These are phyloP conservation scores for Syzygium aromaticum DNA, from an alignment of 345 rosid species.

Conservation along the genomic window DNA sequence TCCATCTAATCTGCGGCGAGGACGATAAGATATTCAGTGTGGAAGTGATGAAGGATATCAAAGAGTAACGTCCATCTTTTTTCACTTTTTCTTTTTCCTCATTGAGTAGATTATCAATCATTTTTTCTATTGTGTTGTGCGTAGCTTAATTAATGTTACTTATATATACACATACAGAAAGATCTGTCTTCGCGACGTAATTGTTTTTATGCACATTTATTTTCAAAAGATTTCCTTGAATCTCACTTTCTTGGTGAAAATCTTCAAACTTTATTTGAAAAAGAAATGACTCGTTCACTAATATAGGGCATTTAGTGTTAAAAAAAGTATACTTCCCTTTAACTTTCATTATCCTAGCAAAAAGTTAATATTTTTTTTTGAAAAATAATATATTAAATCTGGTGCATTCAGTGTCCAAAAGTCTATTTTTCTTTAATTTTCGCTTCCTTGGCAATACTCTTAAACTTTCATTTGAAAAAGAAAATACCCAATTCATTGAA, in stretches of 20 bases:
- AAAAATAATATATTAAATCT: neutral
- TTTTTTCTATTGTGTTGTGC: neutral
- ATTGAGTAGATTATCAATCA: neutral
- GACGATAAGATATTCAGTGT: slow-evolving; percentile 14
- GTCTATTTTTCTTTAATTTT: neutral
- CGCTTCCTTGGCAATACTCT: neutral
- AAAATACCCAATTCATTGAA: neutral
- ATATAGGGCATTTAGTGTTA: neutral
- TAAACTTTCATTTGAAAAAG: neutral
- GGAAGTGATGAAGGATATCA: neutral
- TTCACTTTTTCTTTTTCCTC: neutral
- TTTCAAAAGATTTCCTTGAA: neutral
- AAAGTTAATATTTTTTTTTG: neutral
- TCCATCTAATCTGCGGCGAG: slow-evolving; percentile 18
- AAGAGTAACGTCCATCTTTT: neutral
- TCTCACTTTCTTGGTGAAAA: neutral
- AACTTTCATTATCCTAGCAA: neutral
- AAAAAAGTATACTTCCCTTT: neutral
- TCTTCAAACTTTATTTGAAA: neutral
- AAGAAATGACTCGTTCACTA: neutral
- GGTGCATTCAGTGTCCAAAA: neutral
- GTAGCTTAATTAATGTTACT: neutral
- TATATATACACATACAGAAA: neutral
- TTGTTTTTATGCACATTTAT: neutral
- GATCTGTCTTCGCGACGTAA: neutral